These are phyloP conservation scores for Crithidia brevicula DNA, from an alignment of 208 protist species.

Conservation along the genomic window DNA sequence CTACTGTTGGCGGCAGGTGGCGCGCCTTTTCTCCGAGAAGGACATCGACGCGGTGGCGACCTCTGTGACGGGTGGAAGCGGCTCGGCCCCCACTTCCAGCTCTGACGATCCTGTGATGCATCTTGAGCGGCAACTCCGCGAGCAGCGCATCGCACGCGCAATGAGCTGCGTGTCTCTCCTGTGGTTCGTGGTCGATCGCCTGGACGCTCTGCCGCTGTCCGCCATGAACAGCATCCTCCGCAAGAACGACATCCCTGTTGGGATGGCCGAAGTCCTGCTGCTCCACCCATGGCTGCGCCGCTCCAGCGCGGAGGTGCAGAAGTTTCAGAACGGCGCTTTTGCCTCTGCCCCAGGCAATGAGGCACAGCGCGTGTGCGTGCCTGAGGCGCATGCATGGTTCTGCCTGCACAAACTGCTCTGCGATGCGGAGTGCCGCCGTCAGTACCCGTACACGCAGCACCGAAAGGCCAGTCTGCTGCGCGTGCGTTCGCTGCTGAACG, in stretches of 20 bases:
- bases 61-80: background rate
- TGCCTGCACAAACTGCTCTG: slow-evolving; percentile 89
- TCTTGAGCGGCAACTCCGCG: slow-evolving; percentile 50
- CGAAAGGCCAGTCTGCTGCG: slow-evolving; percentile 85
- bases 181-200: slow-evolving; percentile 90
- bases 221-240: slow-evolving; percentile 74
- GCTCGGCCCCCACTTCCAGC: too few relatives aligned
- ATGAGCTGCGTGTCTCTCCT: slow-evolving; percentile 86
- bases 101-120: slow-evolving; percentile 25
- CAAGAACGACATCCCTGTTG: slow-evolving; percentile 88
- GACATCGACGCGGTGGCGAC: slow-evolving; percentile 31
- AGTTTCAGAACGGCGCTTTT: slow-evolving; percentile 77
- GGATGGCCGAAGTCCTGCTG: slow-evolving; percentile 77
- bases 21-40: slow-evolving; percentile 66
- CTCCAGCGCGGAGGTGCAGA: slow-evolving; percentile 38
- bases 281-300: slow-evolving; percentile 86
- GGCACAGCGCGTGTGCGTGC: slow-evolving; percentile 73
- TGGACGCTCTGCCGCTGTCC: slow-evolving; percentile 72
- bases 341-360: slow-evolving; percentile 56
- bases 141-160: slow-evolving; percentile 55
- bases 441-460: slow-evolving; percentile 84
- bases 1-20: slow-evolving; percentile 90
- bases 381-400: slow-evolving; percentile 92
- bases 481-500: slow-evolving; percentile 76
- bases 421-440: slow-evolving; percentile 73